A percentile compares a stretch with the other conserved stretches of the same genome.
Conservation (phyloP, 1,284 basidiomycete species). For the Exobasidium rhododendri region DNA sequence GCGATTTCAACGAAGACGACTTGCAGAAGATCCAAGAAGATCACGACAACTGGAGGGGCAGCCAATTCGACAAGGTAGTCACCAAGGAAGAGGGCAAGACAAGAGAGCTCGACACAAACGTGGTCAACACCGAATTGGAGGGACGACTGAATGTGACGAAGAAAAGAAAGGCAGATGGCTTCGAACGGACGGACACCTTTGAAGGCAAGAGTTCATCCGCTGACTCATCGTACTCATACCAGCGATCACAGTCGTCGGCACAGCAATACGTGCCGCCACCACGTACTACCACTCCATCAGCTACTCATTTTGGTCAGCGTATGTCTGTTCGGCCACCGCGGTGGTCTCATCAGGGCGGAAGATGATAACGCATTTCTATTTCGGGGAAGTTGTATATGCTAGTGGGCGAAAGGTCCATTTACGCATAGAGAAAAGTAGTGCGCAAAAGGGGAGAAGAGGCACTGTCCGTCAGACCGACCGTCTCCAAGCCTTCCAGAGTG, state of each 20-base stretch:
- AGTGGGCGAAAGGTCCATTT: too few relatives aligned
- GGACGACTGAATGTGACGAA: neutral
- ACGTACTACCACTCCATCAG: too few relatives aligned
- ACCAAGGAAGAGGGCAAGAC: constrained; percentile 12
- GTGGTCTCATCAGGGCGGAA: neutral
- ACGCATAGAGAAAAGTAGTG: too few relatives aligned
- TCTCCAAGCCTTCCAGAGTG: constrained; percentile 22
- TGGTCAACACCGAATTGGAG: constrained; percentile 6
- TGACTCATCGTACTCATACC: too few relatives aligned
- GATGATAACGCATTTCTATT: too few relatives aligned
- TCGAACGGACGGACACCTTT: too few relatives aligned
- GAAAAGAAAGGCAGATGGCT: neutral
- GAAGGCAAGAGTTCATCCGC: too few relatives aligned
- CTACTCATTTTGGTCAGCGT: neutral
- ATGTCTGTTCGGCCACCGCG: neutral
- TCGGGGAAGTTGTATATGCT: too few relatives aligned
- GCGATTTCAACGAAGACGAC: constrained; percentile 39
- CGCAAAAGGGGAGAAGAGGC: neutral
- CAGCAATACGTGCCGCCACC: too few relatives aligned
- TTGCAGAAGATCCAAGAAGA: constrained; percentile 25
- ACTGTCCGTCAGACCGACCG: neutral
- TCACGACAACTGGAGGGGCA: constrained; percentile 27
- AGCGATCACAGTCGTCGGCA: too few relatives aligned
- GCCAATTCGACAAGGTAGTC: too few relatives aligned
- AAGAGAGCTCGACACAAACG: neutral